These are phyloP conservation scores for Colletotrichum kahawae DNA, from an alignment of 2,329 filamentous ascomycete genomes.

Conservation along the genomic window DNA sequence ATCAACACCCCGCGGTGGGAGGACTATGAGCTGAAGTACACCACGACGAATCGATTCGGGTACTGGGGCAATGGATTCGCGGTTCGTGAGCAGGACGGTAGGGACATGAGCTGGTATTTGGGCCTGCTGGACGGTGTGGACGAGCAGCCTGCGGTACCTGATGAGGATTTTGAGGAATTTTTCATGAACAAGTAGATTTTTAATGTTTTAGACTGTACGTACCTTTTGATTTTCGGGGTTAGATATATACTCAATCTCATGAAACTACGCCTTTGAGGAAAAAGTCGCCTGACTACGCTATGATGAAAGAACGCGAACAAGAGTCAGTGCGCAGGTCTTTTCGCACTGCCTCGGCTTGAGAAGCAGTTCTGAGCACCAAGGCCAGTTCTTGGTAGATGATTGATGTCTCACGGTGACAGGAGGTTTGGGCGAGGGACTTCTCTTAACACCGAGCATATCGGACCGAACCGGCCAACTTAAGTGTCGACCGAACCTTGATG, in stretches of 20 bases:
- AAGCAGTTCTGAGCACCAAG: background rate
- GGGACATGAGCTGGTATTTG: constrained; percentile 26
- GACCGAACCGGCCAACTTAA: background rate
- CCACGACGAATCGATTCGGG: constrained; percentile 27
- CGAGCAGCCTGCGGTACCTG: constrained; percentile 24
- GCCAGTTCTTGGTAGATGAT: background rate
- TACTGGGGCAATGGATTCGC: constrained; percentile 31
- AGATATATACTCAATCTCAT: background rate
- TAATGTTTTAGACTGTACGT: background rate
- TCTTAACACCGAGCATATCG: background rate
- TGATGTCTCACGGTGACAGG: background rate
- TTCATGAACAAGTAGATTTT: constrained; percentile 23
- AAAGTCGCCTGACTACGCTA: background rate
- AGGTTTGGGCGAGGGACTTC: background rate
- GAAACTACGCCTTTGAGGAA: background rate
- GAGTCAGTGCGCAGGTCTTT: background rate
- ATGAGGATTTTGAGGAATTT: constrained; percentile 29
- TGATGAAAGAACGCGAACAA: background rate
- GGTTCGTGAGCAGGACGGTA: constrained; percentile 17
- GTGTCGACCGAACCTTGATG: background rate
- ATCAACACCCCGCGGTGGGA: constrained; percentile 30
- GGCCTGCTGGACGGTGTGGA: constrained; percentile 23
- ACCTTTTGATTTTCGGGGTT: background rate
- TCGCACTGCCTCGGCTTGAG: background rate
- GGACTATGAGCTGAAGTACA: constrained; percentile 27